Base-by-base conservation (phyloP, 257 asterid species). In the Ilex aquifolium region DNA sequence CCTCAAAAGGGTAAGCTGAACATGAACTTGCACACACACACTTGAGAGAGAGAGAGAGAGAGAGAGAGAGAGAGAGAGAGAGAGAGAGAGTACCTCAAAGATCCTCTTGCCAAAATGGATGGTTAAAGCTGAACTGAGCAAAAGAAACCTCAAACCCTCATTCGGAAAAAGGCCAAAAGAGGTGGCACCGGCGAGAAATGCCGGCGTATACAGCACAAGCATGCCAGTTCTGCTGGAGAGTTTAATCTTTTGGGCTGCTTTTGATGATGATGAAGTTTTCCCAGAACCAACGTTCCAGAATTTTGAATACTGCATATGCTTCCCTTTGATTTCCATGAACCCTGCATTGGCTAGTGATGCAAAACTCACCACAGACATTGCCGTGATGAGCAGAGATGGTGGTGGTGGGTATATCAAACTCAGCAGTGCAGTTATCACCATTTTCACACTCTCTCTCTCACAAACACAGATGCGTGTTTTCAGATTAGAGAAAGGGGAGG, bases 221-320 rank as follows among this genome's bases (percentile, higher is more conserved):
- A 91, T 84, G 12, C 97, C 97, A 2, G 9, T 72, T 76, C 68
- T 84, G 44, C 96, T 76, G 0, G 83, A 65, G 31, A 90, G 44
- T 64, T 71, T 31, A 13, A 49, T 42, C 49, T 57, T 57, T 2
- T 16, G 15, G 15, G 52, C n/a, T 12, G 7, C 48, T 42, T 42
- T 42, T 11, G 52, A 14, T 2, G 13, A 10, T 10, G 52, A 10
- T 10, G 52, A 27, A 32, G 79, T 60, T 36, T 61, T 66, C 5
- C 27, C 6, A 15, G 79, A 61, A 17, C 76, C 79, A 52, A 63
- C 63, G 36, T 69, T 84, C 73, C 72, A 80, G 70, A 90, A 85
- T 72, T 90, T 90, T 56, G 97, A 85, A 67, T 90, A 90, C 53
- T 79, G 82, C 65, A 90, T 81, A 67, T 83, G 76, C 49, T 80